Percentiles rank a stretch among this genome's conserved stretches.
Conservation (phyloP, 345 rosid species). For the Sisymbrium irio region DNA sequence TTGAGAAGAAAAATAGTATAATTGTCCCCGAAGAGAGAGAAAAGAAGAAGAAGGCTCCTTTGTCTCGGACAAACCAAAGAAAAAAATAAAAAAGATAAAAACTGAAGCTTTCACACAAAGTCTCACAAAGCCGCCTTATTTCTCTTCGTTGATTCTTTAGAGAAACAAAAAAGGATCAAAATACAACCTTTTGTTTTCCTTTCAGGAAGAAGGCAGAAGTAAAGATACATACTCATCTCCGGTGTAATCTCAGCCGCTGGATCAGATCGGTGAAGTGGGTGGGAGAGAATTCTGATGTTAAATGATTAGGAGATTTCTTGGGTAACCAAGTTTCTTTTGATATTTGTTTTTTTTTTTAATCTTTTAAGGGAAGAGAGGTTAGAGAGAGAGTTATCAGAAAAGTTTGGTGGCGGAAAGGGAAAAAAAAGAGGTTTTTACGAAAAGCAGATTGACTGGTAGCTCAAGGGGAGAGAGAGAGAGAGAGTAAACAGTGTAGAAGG, state of each 20-base stretch:
- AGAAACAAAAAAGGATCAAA: constrained; percentile 14
- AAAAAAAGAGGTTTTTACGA: constrained; percentile 18
- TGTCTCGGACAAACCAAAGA: constrained; percentile 29
- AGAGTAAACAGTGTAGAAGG: constrained; percentile 6
- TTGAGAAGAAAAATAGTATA: constrained; percentile 19
- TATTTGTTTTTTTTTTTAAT: not conserved
- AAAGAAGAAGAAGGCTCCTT: constrained; percentile 28
- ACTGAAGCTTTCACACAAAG: constrained; percentile 19
- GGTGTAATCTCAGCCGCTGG: constrained; percentile 34
- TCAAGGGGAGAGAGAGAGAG: constrained; percentile 33
- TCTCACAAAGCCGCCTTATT: constrained; percentile 23
- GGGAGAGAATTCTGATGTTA: constrained; percentile 37
- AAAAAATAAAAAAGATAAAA: not conserved
- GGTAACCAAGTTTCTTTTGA: constrained; percentile 43
- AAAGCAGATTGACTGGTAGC: constrained; percentile 79
- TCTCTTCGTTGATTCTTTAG: constrained; percentile 7
- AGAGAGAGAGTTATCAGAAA: constrained; percentile 42
- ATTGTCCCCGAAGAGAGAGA: constrained; percentile 29
- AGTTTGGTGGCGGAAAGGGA: constrained; percentile 49
- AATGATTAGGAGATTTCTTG: constrained; percentile 49
- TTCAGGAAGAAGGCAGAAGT: not conserved
- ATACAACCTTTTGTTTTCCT: not conserved
- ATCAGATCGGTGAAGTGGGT: constrained; percentile 27
- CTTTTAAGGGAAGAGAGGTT: constrained; percentile 30
- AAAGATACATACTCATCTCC: not conserved